Conservation (phyloP, 257 asterid genomes). For the Solanum etuberosum region DNA sequence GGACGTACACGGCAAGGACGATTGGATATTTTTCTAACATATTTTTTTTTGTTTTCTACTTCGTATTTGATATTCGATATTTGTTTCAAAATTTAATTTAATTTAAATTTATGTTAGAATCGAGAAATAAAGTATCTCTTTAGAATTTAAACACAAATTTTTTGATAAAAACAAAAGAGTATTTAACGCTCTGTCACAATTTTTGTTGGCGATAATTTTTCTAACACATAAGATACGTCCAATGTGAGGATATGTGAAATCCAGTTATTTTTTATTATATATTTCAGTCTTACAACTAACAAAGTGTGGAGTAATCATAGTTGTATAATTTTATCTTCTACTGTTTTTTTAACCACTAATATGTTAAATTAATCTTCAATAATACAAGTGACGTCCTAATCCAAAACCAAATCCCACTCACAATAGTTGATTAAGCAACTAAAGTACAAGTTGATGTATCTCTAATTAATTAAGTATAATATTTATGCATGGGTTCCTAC, state of each 20-base stretch:
- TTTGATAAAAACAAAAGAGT: neutral
- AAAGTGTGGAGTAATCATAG: neutral
- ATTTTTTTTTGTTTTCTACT: neutral
- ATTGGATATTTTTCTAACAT: slow-evolving; percentile 8
- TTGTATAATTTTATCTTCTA: neutral
- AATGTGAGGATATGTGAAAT: neutral
- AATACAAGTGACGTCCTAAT: slow-evolving; percentile 9
- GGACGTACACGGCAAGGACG: slow-evolving; percentile 48
- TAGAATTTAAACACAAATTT: fast-evolving
- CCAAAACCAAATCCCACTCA: slow-evolving; percentile 42
- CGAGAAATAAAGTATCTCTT: fast-evolving
- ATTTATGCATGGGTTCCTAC: neutral
- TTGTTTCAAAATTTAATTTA: fast-evolving
- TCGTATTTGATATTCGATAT: neutral
- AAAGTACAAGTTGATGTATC: neutral
- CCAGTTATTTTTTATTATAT: neutral
- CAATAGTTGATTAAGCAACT: neutral
- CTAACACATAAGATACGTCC: slow-evolving; percentile 10
- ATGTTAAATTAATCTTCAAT: neutral
- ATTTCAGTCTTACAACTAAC: neutral
- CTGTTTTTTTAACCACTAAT: neutral
- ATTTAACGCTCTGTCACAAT: neutral
- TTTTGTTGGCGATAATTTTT: neutral
- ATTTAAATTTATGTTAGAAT: neutral
- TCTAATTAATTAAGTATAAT: neutral